These are phyloP conservation scores for Raffaelea arxii DNA, from an alignment of 2,329 filamentous ascomycete species.

Conservation along the genomic window DNA sequence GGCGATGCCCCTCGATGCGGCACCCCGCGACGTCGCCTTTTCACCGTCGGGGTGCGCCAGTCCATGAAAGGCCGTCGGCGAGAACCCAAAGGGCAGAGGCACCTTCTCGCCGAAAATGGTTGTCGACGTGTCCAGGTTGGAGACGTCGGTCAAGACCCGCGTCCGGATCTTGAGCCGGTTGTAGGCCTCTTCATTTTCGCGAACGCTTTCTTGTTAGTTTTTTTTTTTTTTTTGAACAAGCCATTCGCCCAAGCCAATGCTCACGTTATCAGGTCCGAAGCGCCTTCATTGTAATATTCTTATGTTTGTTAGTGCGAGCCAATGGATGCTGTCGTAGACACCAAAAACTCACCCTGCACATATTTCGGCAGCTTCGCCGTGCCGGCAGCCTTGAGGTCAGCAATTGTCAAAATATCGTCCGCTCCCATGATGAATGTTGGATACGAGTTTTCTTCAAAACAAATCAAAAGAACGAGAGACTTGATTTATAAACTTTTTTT, in stretches of 20 bases:
- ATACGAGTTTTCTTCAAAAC: not conserved
- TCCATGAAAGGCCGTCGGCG: conserved; percentile 54
- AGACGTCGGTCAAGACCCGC: conserved; percentile 47
- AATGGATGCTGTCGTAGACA: not conserved
- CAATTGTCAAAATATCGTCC: not conserved
- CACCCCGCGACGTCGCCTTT: conserved; percentile 24
- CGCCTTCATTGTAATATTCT: not conserved
- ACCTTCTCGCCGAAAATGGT: conserved; percentile 15
- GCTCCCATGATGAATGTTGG: not conserved
- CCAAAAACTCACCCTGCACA: not conserved
- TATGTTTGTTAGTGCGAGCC: too few relatives aligned
- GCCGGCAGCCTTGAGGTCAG: not conserved
- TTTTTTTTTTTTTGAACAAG: not conserved
- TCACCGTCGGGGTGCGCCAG: conserved; percentile 56
- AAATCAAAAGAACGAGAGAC: not conserved
- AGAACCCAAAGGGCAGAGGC: conserved; percentile 50
- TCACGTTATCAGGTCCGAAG: not conserved
- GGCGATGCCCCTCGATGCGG: not conserved
- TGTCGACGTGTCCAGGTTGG: conserved; percentile 22
- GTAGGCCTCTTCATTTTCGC: conserved; percentile 42
- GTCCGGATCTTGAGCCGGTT: conserved; percentile 49
- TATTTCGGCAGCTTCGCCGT: not conserved
- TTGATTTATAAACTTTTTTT: not conserved
- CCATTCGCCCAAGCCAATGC: not conserved
- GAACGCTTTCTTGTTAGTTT: not conserved